Evolutionary conservation across 2,329 filamentous ascomycete species (phyloP), one percentile per base, ranked within the genome.

Genomic region (Cladosporium cucumerinum): DNA sequence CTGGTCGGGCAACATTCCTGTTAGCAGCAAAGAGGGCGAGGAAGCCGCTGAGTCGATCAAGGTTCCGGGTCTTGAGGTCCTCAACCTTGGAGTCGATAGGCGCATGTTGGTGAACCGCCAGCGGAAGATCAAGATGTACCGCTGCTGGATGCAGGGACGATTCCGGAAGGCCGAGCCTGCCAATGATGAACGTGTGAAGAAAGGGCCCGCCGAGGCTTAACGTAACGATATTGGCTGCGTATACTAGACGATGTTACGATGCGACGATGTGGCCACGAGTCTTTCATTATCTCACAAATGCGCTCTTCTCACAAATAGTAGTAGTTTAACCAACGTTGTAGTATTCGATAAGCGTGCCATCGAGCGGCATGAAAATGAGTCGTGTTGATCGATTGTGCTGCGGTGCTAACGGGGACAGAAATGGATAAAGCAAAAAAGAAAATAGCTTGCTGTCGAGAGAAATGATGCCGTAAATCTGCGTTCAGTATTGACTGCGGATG

Each of bases 101-200:
- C 87, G 95, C 66, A 84, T 99, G 81, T 84, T 99, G 63, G 92
- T 99, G 64, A 99, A 99, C 77, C 87, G 95, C 69, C 91, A 93
- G 63, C 86, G 89, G 73, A 90, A 93, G 79, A 82, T 97, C 57
- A 99, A 98, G 80, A 99, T 99, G 95, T 98, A 98, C 78, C 87
- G 95, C 67, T 98, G 94, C 81, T 99, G 95, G 93, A 86, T 96
- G 76, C 92, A 96, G 78, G 92, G 90, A 32, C 86, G 87, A 4
- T 96, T 95, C 77, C 86, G 84, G 72, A 94, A 93, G 80, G 60
- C 60, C 16, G 23, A 16, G 18, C n/a, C n/a, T n/a, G n/a, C n/a
- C n/a, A n/a, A n/a, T n/a, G 49, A 55, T n/a, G 34, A 49, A 46
- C 25, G 3, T 11, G 49, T 21, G 3, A n/a, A 43, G 18, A 18